A percentile compares a stretch with the other conserved stretches of the same genome.
Conservation (phyloP, 2,329 filamentous ascomycete species). For the Apiospora aurea region DNA sequence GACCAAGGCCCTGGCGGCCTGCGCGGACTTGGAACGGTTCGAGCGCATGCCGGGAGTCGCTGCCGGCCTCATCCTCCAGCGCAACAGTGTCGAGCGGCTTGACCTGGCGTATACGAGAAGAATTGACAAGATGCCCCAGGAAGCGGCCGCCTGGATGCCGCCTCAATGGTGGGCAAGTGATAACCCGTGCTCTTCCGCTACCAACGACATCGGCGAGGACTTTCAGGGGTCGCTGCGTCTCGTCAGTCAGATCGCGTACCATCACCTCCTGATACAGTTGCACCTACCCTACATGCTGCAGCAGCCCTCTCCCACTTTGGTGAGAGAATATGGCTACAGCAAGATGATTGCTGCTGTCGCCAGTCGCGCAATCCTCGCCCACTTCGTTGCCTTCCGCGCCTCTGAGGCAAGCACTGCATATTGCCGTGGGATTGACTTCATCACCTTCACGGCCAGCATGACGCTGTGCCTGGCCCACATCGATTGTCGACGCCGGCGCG, state of each 20-base stretch:
- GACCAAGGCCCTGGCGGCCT: constrained; percentile 37
- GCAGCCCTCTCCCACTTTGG: constrained; percentile 32
- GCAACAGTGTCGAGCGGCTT: constrained; percentile 35
- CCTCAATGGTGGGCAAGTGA: constrained; percentile 50
- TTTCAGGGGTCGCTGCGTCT: constrained; percentile 45
- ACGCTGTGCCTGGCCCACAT: constrained; percentile 52
- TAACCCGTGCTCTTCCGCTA: constrained; percentile 32
- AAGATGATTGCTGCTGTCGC: constrained; percentile 49
- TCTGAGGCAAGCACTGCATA: constrained; percentile 41
- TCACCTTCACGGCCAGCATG: constrained; percentile 48
- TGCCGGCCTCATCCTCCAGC: constrained; percentile 27
- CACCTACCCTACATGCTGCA: constrained; percentile 54
- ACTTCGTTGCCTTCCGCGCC: constrained; percentile 47
- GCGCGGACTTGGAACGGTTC: constrained; percentile 29
- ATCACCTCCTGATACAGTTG: constrained; percentile 50
- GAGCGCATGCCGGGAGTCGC: neutral
- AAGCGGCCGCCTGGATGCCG: constrained; percentile 47
- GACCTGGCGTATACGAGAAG: constrained; percentile 40
- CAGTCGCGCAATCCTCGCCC: constrained; percentile 50
- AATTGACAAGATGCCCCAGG: constrained; percentile 49
- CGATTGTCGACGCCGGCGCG: constrained; percentile 31
- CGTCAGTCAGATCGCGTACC: constrained; percentile 50
- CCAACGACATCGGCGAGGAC: constrained; percentile 30
- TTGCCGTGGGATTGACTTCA: constrained; percentile 52
- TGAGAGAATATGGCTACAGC: constrained; percentile 44